These are phyloP conservation scores for Annulohypoxylon stygium DNA, from an alignment of 495 filamentous ascomycete genomes.

Conservation along the genomic window DNA sequence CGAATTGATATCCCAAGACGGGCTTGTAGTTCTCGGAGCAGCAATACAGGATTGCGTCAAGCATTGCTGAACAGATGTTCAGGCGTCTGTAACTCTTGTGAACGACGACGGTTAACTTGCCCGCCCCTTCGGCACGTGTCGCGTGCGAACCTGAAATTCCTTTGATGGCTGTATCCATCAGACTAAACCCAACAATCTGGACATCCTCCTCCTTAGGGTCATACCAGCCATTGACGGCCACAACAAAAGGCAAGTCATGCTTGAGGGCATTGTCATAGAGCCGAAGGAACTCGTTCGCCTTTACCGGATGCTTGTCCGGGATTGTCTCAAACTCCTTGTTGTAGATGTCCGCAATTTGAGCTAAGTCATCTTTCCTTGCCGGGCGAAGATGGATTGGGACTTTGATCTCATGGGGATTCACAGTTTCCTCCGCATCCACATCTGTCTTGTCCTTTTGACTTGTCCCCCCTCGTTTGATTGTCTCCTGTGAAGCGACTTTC, in stretches of 20 bases:
- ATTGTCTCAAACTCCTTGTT: constrained; percentile 53
- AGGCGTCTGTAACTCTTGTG: constrained; percentile 51
- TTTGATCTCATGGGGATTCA: constrained; percentile 41
- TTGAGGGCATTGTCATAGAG: constrained; percentile 41
- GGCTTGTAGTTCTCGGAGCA: constrained; percentile 46
- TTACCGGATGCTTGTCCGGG: constrained; percentile 49
- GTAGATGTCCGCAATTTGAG: constrained; percentile 51
- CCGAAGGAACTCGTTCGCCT: constrained; percentile 29
- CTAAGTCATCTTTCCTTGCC: constrained; percentile 48
- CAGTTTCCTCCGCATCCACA: not conserved
- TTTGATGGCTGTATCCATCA: constrained; percentile 27
- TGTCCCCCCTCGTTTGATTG: not conserved
- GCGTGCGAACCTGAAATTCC: constrained; percentile 35
- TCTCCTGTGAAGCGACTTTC: constrained; percentile 28
- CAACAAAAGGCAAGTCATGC: constrained; percentile 57
- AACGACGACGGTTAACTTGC: constrained; percentile 54
- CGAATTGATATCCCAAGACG: constrained; percentile 47
- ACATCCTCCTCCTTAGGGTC: not conserved
- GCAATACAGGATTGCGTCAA: constrained; percentile 53
- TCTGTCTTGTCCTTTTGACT: not conserved
- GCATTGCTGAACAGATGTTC: constrained; percentile 53
- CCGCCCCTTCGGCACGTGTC: constrained; percentile 23
- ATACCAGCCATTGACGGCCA: constrained; percentile 51
- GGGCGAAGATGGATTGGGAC: constrained; percentile 54
- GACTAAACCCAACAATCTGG: constrained; percentile 55